Evolutionary conservation across 148 eudicot genomes (phyloP).

Genomic region (Cornus controversa): DNA sequence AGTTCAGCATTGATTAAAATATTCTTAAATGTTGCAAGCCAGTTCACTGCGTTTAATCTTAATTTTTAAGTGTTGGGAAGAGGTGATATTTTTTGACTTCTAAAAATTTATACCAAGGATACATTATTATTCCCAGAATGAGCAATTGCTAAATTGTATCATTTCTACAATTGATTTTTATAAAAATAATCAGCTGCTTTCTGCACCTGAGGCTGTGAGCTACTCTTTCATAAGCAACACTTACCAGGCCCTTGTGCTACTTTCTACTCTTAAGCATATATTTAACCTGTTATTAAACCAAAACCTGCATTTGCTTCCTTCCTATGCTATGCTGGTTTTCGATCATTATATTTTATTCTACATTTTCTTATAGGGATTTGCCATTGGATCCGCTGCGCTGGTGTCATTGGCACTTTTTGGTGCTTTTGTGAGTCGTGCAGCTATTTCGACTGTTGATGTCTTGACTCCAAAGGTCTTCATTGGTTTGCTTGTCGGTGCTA

Average conservation of each 20-base stretch:
- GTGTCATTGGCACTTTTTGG: conserved; percentile 56
- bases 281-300: not conserved
- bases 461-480: conserved; percentile 57
- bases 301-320: not conserved
- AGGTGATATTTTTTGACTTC: no score
- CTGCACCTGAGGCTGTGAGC: not conserved
- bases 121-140: not conserved
- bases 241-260: not conserved
- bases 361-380: conserved; percentile 42
- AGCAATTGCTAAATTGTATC: no score
- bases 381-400: conserved; percentile 60
- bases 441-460: conserved; percentile 44
- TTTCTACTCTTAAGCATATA: not conserved
- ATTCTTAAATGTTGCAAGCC: no score
- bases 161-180: no score
- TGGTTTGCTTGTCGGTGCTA: conserved; percentile 53
- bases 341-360: not conserved
- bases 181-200: not conserved
- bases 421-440: conserved; percentile 56
- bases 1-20: no score
- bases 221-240: not conserved
- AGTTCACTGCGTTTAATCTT: no score
- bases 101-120: not conserved
- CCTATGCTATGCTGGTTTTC: not conserved
- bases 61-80: no score